phyloP scores from a whole-genome alignment of 805 yeast genomes.

The Zygotorulaspora florentina region DNA sequence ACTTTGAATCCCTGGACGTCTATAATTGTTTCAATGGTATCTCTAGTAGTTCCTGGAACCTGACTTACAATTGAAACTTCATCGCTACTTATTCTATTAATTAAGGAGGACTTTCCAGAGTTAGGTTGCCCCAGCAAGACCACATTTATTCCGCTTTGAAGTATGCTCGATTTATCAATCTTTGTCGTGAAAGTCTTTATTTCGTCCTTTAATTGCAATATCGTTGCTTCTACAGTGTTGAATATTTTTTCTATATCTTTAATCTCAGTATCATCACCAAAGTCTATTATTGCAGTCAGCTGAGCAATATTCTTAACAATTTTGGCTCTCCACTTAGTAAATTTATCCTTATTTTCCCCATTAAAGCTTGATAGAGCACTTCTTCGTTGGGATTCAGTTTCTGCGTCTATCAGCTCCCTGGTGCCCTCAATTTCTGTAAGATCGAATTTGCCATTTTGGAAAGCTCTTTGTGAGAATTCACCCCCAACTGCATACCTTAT shows the following conservation, averaged over 20 bases:
- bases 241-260: constrained; percentile 58
- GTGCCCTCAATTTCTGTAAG: constrained; percentile 89
- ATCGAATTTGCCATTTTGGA: constrained; percentile 77
- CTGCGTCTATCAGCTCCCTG: constrained; percentile 84
- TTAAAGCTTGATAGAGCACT: constrained; percentile 70
- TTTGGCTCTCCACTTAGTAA: constrained; percentile 60
- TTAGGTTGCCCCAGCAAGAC: constrained; percentile 88
- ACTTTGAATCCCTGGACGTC: constrained; percentile 83
- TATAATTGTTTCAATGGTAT: constrained; percentile 72
- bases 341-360: constrained; percentile 57
- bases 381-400: constrained; percentile 81
- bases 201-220: constrained; percentile 42
- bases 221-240: constrained; percentile 43
- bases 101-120: constrained; percentile 88
- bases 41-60: constrained; percentile 93
- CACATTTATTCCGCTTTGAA: constrained; percentile 68
- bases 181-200: constrained; percentile 41
- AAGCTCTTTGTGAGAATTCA: constrained; percentile 85
- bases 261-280: constrained; percentile 88
- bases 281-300: constrained; percentile 85
- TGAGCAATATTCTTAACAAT: constrained; percentile 66
- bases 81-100: constrained; percentile 69
- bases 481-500: constrained; percentile 89
- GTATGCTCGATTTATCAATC: constrained; percentile 55
- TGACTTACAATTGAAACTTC: constrained; percentile 90